These are phyloP conservation scores for Paramecium primaurelia DNA, from an alignment of 73 alveolate species.

Conservation along the genomic window DNA sequence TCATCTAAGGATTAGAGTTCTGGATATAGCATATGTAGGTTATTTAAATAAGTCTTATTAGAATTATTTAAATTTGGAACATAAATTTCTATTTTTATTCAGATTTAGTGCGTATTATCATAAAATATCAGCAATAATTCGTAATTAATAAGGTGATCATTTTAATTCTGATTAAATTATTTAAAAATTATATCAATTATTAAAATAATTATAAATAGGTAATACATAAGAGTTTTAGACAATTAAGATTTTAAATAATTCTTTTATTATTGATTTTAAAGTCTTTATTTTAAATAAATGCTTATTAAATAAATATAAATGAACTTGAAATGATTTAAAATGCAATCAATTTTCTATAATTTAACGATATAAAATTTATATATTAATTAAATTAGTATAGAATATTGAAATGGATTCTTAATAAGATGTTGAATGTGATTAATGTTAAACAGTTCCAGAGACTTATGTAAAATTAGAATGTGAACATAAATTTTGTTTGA, in stretches of 20 bases:
- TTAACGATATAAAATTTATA: not conserved
- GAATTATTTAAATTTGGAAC: not conserved
- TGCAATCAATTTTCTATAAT: not conserved
- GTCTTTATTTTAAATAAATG: not conserved
- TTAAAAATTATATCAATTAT: not conserved
- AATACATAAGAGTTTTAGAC: not conserved
- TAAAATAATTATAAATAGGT: not conserved
- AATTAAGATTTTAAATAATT: too few relatives aligned
- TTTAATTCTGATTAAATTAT: not conserved
- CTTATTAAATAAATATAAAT: not conserved
- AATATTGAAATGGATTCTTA: slow-evolving; percentile 3
- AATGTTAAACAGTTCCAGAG: slow-evolving; percentile 16
- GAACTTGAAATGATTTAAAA: not conserved
- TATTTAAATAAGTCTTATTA: not conserved
- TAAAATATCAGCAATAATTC: not conserved
- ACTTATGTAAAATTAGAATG: slow-evolving; percentile 29
- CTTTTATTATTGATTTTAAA: not conserved
- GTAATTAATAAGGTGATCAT: not conserved
- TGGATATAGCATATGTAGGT: not conserved
- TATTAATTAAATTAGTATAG: not conserved
- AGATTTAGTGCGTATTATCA: not conserved
- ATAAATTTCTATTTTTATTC: not conserved
- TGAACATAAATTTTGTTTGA: slow-evolving; percentile 49
- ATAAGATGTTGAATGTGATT: slow-evolving; percentile 17
- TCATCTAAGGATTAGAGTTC: not conserved